Conservation (phyloP, 2,329 filamentous ascomycete genomes). For the Trichoderma gracile region DNA sequence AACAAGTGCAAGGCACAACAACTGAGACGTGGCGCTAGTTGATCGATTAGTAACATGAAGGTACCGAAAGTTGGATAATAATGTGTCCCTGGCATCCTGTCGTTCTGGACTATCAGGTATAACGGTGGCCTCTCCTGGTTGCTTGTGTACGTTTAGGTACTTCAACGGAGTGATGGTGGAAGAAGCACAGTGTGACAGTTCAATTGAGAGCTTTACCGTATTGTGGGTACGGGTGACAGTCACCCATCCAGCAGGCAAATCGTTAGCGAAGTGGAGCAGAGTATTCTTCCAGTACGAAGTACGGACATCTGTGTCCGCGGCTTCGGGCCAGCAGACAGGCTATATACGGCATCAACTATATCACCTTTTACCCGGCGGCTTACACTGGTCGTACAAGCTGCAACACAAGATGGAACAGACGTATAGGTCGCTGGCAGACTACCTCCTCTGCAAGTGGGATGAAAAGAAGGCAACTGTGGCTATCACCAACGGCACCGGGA, state of each 20-base stretch:
- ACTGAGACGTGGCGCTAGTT: no score
- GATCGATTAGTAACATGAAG: no score
- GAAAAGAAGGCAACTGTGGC: slow-evolving; percentile 20
- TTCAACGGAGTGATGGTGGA: no score
- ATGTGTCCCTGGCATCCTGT: no score
- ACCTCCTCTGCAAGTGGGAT: slow-evolving; percentile 30
- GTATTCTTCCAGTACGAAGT: neutral
- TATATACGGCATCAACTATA: neutral
- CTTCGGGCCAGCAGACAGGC: neutral
- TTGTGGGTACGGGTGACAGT: neutral
- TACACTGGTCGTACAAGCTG: neutral
- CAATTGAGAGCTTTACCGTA: neutral
- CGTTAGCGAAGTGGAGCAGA: neutral
- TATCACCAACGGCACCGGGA: slow-evolving; percentile 16
- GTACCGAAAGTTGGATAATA: no score
- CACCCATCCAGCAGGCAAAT: neutral
- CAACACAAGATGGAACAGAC: slow-evolving; percentile 32
- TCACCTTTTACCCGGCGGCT: neutral
- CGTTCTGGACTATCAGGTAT: no score
- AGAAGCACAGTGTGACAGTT: no score
- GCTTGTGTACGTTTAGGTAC: no score
- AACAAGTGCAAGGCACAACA: slow-evolving; percentile 27
- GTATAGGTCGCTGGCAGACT: slow-evolving; percentile 32
- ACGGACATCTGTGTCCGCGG: neutral
- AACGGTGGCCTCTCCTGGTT: no score